phyloP scores from a whole-genome alignment of 768 basidiomycete genomes.

The Boletus barrowsii region DNA sequence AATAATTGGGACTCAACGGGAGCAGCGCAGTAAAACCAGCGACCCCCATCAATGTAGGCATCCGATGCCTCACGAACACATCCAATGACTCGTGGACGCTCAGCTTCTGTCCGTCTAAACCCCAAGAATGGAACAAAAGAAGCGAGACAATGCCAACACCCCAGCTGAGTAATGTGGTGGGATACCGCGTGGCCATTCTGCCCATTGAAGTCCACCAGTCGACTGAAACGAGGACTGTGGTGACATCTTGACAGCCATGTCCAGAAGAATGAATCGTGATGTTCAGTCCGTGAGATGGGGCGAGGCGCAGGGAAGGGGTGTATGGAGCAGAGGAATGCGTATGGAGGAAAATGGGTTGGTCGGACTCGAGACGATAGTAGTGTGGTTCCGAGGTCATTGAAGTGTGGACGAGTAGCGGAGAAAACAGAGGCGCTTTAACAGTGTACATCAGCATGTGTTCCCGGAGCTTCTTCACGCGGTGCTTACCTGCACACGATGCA shows the following conservation, averaged over 20 bases:
- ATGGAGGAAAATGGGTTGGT: constrained; percentile 45
- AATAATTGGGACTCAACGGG: constrained; percentile 53
- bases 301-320: constrained; percentile 30
- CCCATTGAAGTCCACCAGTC: constrained; percentile 74
- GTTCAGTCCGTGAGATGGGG: constrained; percentile 39
- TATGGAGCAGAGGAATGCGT: constrained; percentile 70
- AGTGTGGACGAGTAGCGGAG: constrained; percentile 65
- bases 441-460: constrained; percentile 5
- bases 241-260: constrained; percentile 41
- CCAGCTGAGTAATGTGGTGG: constrained; percentile 71
- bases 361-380: constrained; percentile 53
- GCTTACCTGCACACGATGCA: constrained; percentile 31
- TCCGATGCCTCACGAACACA: constrained; percentile 37
- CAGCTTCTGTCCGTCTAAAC: constrained; percentile 35
- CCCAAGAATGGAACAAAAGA: constrained; percentile 53
- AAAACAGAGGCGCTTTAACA: constrained; percentile 47
- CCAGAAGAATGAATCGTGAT: constrained; percentile 61
- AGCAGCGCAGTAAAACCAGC: constrained; percentile 49
- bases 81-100: constrained; percentile 48
- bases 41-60: constrained; percentile 41
- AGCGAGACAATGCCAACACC: constrained; percentile 65
- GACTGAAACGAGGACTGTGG: constrained; percentile 48
- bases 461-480: not conserved
- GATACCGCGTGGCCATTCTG: constrained; percentile 69
- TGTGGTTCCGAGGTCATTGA: constrained; percentile 62